A percentile compares a stretch with the other conserved stretches of the same genome.
These are phyloP conservation scores for Amanita fuliginea DNA, from an alignment of 768 basidiomycete genomes.

Conservation along the genomic window DNA sequence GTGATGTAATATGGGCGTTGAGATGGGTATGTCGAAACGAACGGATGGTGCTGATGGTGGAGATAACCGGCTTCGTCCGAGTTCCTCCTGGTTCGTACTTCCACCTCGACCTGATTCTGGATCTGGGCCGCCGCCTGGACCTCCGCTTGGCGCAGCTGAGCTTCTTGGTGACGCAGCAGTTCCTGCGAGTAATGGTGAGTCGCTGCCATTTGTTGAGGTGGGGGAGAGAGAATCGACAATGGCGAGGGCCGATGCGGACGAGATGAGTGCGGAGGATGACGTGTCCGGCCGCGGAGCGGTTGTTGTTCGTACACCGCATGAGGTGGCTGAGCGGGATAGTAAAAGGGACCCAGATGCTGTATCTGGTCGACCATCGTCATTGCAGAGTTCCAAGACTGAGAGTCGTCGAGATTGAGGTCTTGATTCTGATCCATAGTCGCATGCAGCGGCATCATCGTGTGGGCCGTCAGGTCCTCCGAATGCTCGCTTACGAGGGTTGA, in stretches of 20 bases:
- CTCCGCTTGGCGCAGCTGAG: conserved; percentile 25
- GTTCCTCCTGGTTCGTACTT: conserved; percentile 10
- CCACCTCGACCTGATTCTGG: conserved; percentile 10
- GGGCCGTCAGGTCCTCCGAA: conserved; percentile 47
- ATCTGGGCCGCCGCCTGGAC: conserved; percentile 20
- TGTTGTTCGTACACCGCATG: conserved; percentile 15
- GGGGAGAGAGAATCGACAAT: conserved; percentile 34
- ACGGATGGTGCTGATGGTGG: conserved; percentile 15
- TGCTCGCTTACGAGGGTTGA: conserved; percentile 52
- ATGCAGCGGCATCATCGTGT: conserved; percentile 22
- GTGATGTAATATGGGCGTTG: conserved; percentile 6
- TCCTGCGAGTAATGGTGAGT: conserved; percentile 33
- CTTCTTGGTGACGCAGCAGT: conserved; percentile 32
- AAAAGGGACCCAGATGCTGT: conserved; percentile 18
- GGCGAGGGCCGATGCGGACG: conserved; percentile 35
- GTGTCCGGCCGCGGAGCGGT: conserved; percentile 29
- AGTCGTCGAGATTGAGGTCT: conserved; percentile 72
- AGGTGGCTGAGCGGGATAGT: conserved; percentile 16
- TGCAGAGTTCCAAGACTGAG: conserved; percentile 84
- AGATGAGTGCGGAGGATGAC: conserved; percentile 30
- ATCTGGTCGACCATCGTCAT: conserved; percentile 34
- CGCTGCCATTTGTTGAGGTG: conserved; percentile 9
- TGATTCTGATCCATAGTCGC: conserved; percentile 66
- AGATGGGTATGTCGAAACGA: conserved; percentile 10
- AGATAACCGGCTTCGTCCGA: conserved; percentile 16